Percentiles rank a stretch among this genome's conserved stretches.
Conservation (phyloP, 2,329 filamentous ascomycete species). For the Colletotrichum liriopes region DNA sequence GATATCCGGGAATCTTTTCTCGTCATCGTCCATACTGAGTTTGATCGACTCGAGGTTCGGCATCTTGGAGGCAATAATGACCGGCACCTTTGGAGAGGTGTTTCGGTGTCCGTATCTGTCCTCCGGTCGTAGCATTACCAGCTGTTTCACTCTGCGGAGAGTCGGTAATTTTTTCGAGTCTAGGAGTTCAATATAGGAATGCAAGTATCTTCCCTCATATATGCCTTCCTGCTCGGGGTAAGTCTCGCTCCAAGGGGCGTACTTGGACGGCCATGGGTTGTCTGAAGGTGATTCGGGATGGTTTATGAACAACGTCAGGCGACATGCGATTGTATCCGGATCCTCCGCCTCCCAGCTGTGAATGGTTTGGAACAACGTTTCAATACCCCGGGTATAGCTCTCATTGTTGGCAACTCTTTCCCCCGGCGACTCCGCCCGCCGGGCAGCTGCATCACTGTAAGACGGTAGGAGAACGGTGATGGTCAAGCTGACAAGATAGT, state of each 20-base stretch:
- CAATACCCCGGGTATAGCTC: background rate
- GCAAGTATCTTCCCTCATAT: slow-evolving; percentile 7
- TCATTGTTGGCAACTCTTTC: background rate
- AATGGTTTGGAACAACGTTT: background rate
- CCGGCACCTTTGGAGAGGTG: slow-evolving; percentile 2
- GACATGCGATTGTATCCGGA: background rate
- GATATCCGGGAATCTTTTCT: slow-evolving; percentile 4
- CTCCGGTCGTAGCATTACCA: slow-evolving; percentile 8
- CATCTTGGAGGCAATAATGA: slow-evolving; percentile 13
- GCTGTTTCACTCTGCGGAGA: background rate
- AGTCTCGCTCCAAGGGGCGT: slow-evolving; percentile 1
- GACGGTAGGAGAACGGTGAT: slow-evolving; percentile 9
- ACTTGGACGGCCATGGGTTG: slow-evolving; percentile 2
- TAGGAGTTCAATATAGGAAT: slow-evolving; percentile 4
- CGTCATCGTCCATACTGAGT: slow-evolving; percentile 10
- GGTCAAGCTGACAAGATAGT: background rate
- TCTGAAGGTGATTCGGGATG: slow-evolving; percentile 14
- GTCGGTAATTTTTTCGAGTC: background rate
- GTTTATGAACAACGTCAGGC: slow-evolving; percentile 2
- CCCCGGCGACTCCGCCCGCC: slow-evolving; percentile 10
- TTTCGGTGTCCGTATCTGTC: slow-evolving; percentile 8
- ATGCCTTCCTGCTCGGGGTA: background rate
- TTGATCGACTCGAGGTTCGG: background rate
- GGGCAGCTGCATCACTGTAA: background rate
- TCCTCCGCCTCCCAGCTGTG: slow-evolving; percentile 1